A percentile compares a stretch with the other conserved stretches of the same genome.
Conservation (phyloP, 352 stramenopile species). For the Pythium myriotylum region DNA sequence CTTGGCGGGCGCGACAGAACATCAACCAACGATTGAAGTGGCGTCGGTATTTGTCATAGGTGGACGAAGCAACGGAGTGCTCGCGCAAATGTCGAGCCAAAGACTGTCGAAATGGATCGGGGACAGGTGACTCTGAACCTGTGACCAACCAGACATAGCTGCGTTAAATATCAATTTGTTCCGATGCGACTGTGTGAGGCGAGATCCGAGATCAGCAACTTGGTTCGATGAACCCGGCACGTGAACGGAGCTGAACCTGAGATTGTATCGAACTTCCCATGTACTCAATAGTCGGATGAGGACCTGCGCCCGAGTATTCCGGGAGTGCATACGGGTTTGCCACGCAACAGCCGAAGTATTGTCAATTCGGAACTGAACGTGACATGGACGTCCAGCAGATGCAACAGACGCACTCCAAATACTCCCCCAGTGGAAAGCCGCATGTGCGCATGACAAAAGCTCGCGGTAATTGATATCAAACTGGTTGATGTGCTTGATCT, state of each 20-base stretch:
- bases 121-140: background rate
- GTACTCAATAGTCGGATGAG: conserved; percentile 6
- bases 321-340: background rate
- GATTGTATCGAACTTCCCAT: conserved; percentile 2
- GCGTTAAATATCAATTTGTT: conserved; percentile 2
- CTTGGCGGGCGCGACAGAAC: background rate
- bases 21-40: conserved; percentile 1
- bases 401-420: too few relatives aligned
- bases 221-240: background rate
- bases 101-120: conserved; percentile 4
- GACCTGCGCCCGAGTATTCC: conserved; percentile 3
- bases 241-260: conserved; percentile 2
- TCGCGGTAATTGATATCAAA: conserved; percentile 38
- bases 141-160: conserved; percentile 2
- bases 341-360: conserved; percentile 15
- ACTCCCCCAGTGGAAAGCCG: too few relatives aligned
- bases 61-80: conserved; percentile 16
- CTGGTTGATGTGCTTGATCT: background rate
- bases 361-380: conserved; percentile 17
- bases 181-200: background rate
- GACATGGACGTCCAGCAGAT: background rate
- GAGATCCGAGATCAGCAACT: conserved; percentile 13
- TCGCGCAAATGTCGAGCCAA: conserved; percentile 2
- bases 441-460: conserved; percentile 8
- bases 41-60: conserved; percentile 7